Base-by-base conservation (phyloP, 768 basidiomycete species). In the Tulasnella sp. region DNA sequence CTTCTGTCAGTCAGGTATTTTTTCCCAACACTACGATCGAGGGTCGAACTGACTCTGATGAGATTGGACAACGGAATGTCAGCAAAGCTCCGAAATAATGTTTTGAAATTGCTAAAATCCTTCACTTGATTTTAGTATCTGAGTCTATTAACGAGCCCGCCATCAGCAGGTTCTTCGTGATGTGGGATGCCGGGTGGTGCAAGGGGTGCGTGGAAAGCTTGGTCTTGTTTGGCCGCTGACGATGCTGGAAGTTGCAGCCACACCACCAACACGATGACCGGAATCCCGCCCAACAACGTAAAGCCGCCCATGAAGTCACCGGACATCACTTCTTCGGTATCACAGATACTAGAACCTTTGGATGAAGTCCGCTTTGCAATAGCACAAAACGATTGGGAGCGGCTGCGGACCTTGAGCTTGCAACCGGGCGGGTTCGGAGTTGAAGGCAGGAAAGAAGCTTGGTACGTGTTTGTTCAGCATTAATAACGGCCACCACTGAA, bases 21-120 rank as follows among this genome's bases (percentile, higher is more conserved):
- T 41, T 93, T 95, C 28, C 90, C 90, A 20, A 89, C 90, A 4
- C 91, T 89, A 85, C 93, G 94, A 84, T 94, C 92, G 20, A 94
- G 87, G 6, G 92, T 91, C 44, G 94, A 94, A 85, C 93, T 94
- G 83, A 95, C 94, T 88, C 94, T 95, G 82, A 22, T 22, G 58
- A 3, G 58, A 60, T 3, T n/a, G 14, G 16, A 60, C 18, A 9
- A n/a, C 16, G 46, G 6, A 48, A 48, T 14, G 24, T 60, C 14
- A 60, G 24, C 2, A n/a, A n/a, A 60, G 24, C 58, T 31, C 82
- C 40, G 79, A 80, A 80, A 41, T 37, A 46, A 42, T 69, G 34
- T 69, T 12, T 37, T 77, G 24, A 60, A n/a, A 22, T 18, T 2
- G 44, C 58, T 41, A 74, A 31, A 46, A 11, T 16, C 24, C 81